These are phyloP conservation scores for Galeopsis tetrahit DNA, from an alignment of 257 asterid species.

Conservation along the genomic window DNA sequence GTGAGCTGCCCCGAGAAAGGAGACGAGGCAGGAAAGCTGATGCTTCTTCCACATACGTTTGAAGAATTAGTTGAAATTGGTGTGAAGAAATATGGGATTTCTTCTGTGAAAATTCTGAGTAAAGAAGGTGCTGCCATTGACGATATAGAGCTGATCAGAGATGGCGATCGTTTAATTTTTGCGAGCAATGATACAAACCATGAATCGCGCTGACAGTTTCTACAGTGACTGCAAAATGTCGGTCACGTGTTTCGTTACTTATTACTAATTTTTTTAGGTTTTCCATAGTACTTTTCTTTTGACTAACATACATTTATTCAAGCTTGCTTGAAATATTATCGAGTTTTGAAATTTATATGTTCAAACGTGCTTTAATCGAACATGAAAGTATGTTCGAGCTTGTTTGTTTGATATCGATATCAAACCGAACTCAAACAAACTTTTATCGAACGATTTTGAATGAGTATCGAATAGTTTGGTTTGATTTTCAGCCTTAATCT, in stretches of 20 bases:
- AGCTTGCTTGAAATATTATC: no score
- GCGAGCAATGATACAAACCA: constrained; percentile 33
- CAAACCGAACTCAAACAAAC: no score
- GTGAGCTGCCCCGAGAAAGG: constrained; percentile 77
- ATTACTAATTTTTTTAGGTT: background rate
- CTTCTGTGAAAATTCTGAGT: constrained; percentile 46
- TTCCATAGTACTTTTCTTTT: constrained; percentile 24
- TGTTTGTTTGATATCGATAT: no score
- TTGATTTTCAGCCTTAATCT: no score
- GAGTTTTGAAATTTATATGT: no score
- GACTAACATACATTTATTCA: background rate
- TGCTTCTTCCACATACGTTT: constrained; percentile 65
- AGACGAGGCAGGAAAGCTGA: constrained; percentile 59
- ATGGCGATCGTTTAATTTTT: constrained; percentile 71
- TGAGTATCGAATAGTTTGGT: no score
- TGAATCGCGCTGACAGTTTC: constrained; percentile 28
- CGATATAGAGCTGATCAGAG: constrained; percentile 69
- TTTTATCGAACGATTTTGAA: no score
- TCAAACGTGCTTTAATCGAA: no score
- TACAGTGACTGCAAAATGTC: constrained; percentile 35
- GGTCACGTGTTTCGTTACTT: constrained; percentile 4
- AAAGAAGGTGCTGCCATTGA: constrained; percentile 72
- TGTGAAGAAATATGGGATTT: constrained; percentile 52
- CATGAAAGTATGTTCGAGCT: no score
- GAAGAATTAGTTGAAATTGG: constrained; percentile 57